phyloP scores from a whole-genome alignment of 2,329 filamentous ascomycete species.

The Chaetothyriales sp. region DNA sequence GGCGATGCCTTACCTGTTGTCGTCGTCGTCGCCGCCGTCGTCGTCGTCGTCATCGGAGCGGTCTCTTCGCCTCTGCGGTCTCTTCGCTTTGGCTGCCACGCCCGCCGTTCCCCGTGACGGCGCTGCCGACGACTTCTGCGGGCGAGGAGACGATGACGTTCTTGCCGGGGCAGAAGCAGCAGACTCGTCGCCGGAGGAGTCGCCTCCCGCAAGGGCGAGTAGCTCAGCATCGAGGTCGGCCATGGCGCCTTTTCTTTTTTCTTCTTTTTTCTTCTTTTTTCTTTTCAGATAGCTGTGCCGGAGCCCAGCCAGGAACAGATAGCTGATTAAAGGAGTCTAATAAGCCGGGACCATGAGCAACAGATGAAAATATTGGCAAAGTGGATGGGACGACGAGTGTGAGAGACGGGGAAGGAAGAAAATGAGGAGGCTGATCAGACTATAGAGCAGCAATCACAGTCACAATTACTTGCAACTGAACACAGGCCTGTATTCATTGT shows the following conservation, averaged over 20 bases:
- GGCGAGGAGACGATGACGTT: constrained; percentile 40
- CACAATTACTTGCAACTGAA: not conserved
- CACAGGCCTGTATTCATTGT: not conserved
- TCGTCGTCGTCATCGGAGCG: constrained; percentile 67
- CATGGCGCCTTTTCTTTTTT: constrained; percentile 38
- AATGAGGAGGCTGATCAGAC: not conserved
- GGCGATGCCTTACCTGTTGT: not conserved
- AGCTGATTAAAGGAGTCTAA: too few relatives aligned
- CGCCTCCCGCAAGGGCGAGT: constrained; percentile 77
- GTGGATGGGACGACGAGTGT: too few relatives aligned
- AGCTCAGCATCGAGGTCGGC: constrained; percentile 87
- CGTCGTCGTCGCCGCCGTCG: constrained; percentile 9
- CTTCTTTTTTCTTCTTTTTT: not conserved
- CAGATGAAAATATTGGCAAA: not conserved
- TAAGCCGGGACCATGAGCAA: not conserved
- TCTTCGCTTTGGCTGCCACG: constrained; percentile 31
- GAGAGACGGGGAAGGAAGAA: not conserved
- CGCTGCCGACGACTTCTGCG: not conserved
- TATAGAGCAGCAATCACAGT: not conserved
- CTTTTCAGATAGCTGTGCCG: not conserved
- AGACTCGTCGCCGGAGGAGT: constrained; percentile 40
- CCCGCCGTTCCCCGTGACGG: constrained; percentile 16
- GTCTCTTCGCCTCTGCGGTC: constrained; percentile 34
- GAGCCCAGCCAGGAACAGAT: not conserved
- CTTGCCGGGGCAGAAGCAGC: constrained; percentile 43